Evolutionary conservation across 805 yeast genomes (phyloP).

Genomic region (Candida glaebosa): DNA sequence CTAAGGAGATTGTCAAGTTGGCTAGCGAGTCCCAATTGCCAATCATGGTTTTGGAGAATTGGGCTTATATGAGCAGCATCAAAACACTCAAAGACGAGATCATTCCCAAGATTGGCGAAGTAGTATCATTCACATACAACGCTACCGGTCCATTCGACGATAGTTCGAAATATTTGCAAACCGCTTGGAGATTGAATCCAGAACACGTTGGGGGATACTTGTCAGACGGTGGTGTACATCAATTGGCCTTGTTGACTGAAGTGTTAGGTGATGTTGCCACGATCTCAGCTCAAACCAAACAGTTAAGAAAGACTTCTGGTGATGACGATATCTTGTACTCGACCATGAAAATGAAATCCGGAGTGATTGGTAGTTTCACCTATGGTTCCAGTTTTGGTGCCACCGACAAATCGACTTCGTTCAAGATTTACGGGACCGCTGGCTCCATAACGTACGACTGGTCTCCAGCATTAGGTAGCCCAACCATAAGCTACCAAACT

Average conservation of each 20-base stretch:
- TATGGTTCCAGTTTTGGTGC: constrained; percentile 88
- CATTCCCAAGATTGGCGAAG: constrained; percentile 69
- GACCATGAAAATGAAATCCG: constrained; percentile 55
- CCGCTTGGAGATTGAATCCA: constrained; percentile 87
- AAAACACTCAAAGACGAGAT: constrained; percentile 47
- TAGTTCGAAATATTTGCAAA: constrained; percentile 57
- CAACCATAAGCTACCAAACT: constrained; percentile 34
- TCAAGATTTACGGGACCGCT: constrained; percentile 72
- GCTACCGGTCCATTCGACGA: constrained; percentile 71
- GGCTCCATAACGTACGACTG: constrained; percentile 74
- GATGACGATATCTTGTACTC: constrained; percentile 78
- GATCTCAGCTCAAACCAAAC: constrained; percentile 74
- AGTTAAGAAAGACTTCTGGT: constrained; percentile 74
- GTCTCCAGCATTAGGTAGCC: constrained; percentile 43
- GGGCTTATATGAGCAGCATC: constrained; percentile 70
- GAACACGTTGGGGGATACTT: constrained; percentile 91
- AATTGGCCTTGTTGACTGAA: constrained; percentile 79
- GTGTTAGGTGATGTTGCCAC: constrained; percentile 71
- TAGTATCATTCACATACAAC: constrained; percentile 65
- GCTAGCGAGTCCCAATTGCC: constrained; percentile 62
- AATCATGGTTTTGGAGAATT: constrained; percentile 79
- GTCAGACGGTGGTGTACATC: constrained; percentile 97
- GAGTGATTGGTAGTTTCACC: constrained; percentile 78
- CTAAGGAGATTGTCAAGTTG: constrained; percentile 70
- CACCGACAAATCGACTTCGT: constrained; percentile 60